These are phyloP conservation scores for Cordyceps militaris DNA, from an alignment of 2,329 filamentous ascomycete genomes.

Conservation along the genomic window DNA sequence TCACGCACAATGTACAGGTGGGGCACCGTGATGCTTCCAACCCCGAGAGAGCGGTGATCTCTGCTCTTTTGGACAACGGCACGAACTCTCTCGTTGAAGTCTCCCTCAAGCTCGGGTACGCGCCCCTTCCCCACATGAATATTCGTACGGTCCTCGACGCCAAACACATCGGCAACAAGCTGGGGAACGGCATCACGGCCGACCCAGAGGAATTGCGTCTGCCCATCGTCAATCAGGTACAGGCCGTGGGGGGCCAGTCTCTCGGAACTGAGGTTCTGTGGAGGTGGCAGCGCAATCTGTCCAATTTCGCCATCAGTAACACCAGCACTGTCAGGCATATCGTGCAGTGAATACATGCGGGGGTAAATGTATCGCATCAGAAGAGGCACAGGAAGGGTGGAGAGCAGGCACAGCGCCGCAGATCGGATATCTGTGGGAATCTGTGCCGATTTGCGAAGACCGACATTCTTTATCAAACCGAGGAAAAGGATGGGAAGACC, in stretches of 20 bases:
- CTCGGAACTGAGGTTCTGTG: constrained; percentile 81
- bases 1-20: constrained; percentile 91
- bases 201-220: constrained; percentile 96
- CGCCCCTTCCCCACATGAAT: constrained; percentile 87
- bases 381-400: constrained; percentile 82
- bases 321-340: constrained; percentile 93
- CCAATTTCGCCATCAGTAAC: constrained; percentile 78
- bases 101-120: constrained; percentile 81
- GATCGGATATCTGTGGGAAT: constrained; percentile 92
- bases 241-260: constrained; percentile 82
- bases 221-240: constrained; percentile 94
- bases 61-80: constrained; percentile 87
- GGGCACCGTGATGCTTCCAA: constrained; percentile 87
- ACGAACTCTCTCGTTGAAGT: constrained; percentile 92
- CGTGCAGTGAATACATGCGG: constrained; percentile 77
- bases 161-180: constrained; percentile 84
- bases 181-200: constrained; percentile 89
- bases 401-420: constrained; percentile 87
- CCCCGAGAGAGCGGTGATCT: constrained; percentile 78
- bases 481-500: constrained; percentile 86
- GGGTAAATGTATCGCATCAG: constrained; percentile 91
- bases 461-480: constrained; percentile 92
- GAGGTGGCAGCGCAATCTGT: constrained; percentile 79
- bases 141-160: constrained; percentile 71
- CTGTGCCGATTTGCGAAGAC: constrained; percentile 83